A percentile compares a stretch with the other conserved stretches of the same genome.
Conservation (phyloP, 192 early-diverging fungal genomes). For the Coemansia sp. region DNA sequence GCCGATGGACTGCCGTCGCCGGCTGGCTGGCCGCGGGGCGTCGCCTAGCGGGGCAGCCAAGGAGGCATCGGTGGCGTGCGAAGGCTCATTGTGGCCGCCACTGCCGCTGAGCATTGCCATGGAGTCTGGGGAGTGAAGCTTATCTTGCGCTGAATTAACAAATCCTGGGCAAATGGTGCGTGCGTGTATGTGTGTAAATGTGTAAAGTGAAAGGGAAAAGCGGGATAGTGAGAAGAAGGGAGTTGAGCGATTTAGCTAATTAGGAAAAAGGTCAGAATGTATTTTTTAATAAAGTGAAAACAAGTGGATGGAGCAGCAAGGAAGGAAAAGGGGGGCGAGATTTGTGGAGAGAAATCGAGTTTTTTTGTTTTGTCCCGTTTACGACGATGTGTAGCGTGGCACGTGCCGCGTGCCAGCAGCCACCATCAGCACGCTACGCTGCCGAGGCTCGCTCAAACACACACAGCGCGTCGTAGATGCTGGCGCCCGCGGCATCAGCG, state of each 20-base stretch:
- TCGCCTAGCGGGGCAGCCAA: too few relatives aligned
- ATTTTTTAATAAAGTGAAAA: neutral
- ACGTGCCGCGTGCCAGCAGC: neutral
- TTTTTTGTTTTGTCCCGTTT: neutral
- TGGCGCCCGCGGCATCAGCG: constrained; percentile 63
- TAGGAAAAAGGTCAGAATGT: neutral
- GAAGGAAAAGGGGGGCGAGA: neutral
- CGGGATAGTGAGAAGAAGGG: neutral
- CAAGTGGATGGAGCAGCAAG: neutral
- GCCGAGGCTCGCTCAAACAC: constrained; percentile 12
- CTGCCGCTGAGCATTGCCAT: constrained; percentile 5
- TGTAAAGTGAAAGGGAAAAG: too few relatives aligned
- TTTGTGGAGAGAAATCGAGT: neutral
- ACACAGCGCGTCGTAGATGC: constrained; percentile 69
- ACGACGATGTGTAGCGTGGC: neutral
- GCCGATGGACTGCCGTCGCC: too few relatives aligned
- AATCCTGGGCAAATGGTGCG: too few relatives aligned
- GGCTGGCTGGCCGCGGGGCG: constrained; percentile 16
- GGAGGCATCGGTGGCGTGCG: neutral
- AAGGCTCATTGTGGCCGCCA: constrained; percentile 2
- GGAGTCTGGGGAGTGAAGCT: neutral
- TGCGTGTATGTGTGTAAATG: too few relatives aligned
- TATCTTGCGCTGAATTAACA: too few relatives aligned
- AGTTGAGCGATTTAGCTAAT: neutral
- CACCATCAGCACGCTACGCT: neutral